phyloP scores from a whole-genome alignment of 164 flowering plant genomes.

The Tetrastigma voinierianum region DNA sequence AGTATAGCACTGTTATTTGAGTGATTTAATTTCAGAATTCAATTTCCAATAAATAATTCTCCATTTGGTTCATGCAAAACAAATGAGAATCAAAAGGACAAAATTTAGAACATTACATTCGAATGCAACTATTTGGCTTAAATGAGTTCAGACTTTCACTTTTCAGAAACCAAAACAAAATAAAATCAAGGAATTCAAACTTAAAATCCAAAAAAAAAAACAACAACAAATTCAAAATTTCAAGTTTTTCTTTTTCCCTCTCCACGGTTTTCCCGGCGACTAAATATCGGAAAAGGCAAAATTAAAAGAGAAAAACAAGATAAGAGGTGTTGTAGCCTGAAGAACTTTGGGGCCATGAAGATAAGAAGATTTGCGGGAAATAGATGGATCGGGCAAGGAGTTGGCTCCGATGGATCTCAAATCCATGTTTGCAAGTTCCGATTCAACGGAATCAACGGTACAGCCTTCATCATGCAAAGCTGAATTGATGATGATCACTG shows the following conservation, averaged over 20 bases:
- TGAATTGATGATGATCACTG: constrained; percentile 28
- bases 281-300: neutral
- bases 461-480: constrained; percentile 23
- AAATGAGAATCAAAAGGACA: too few species aligned
- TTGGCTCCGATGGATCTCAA: constrained; percentile 64
- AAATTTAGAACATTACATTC: too few species aligned
- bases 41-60: too few species aligned
- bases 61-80: too few species aligned
- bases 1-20: neutral
- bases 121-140: too few species aligned
- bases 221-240: too few species aligned
- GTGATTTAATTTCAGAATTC: too few species aligned
- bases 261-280: neutral
- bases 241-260: neutral
- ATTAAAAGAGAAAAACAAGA: neutral
- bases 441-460: constrained; percentile 45
- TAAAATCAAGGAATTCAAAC: too few species aligned
- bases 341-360: constrained; percentile 77
- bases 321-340: constrained; percentile 43
- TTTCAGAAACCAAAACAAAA: too few species aligned
- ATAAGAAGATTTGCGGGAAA: constrained; percentile 43
- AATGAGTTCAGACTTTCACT: too few species aligned
- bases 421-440: constrained; percentile 73
- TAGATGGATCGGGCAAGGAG: constrained; percentile 61
- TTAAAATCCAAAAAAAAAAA: neutral